Percentiles rank a stretch among this genome's conserved stretches.
Evolutionary conservation across 495 filamentous ascomycete genomes (phyloP).

Genomic region (Pseudevernia furfuracea): DNA sequence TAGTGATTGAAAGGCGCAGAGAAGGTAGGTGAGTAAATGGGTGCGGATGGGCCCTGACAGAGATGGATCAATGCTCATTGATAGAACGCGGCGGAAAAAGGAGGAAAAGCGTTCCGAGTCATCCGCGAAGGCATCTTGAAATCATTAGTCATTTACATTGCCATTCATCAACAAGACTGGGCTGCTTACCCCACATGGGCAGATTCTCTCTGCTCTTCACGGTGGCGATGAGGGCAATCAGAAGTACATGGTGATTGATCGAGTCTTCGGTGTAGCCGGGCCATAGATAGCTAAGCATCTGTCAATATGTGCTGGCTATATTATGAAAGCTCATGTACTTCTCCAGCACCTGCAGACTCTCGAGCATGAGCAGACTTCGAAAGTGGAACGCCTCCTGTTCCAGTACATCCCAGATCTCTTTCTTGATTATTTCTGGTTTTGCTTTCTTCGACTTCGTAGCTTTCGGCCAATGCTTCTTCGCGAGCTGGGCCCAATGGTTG

Average conservation of each 20-base stretch:
- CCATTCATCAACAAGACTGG: background rate
- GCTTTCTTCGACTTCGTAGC: slow-evolving; percentile 58
- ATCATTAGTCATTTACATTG: slow-evolving; percentile 8
- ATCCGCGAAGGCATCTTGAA: slow-evolving; percentile 62
- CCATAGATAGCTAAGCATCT: slow-evolving; percentile 69
- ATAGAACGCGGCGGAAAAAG: slow-evolving; percentile 83
- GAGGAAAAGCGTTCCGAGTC: slow-evolving; percentile 76
- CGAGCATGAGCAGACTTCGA: slow-evolving; percentile 70
- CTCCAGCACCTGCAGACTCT: slow-evolving; percentile 86
- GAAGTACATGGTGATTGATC: slow-evolving; percentile 81
- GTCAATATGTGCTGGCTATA: background rate
- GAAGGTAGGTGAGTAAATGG: slow-evolving; percentile 77
- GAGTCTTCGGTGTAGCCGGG: slow-evolving; percentile 83
- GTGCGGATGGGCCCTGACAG: slow-evolving; percentile 63
- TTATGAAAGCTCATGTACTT: slow-evolving; percentile 43
- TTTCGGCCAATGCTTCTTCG: slow-evolving; percentile 78
- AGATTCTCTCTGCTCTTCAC: slow-evolving; percentile 82
- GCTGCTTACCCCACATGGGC: slow-evolving; percentile 68
- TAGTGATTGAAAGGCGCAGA: slow-evolving; percentile 86
- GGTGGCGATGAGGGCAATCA: slow-evolving; percentile 78
- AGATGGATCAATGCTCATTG: slow-evolving; percentile 76
- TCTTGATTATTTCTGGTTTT: slow-evolving; percentile 78
- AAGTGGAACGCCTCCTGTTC: slow-evolving; percentile 73
- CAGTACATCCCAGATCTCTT: slow-evolving; percentile 83
- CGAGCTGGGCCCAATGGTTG: slow-evolving; percentile 72